Base-by-base conservation (phyloP, 352 stramenopile species). In the Phytophthora macrochlamydospora region DNA sequence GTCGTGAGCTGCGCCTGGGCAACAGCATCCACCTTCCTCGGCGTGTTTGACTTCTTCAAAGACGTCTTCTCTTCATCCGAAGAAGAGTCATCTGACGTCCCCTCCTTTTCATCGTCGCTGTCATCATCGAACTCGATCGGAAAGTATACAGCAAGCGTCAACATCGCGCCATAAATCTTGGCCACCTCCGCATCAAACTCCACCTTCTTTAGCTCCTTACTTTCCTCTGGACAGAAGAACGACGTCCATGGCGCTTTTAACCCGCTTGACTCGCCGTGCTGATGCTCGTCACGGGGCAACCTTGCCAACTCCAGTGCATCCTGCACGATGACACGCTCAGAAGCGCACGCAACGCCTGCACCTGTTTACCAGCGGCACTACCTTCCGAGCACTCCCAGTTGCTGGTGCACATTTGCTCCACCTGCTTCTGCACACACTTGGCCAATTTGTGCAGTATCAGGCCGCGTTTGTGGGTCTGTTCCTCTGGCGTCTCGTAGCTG, bases 81-180 rank as follows among this genome's bases (percentile, higher is more conserved):
- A 18, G 75, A 78, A 7, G 71, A 81, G 13, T 86, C 76, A n/a
- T 65, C 68, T 37, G 71, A 79, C 50, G 65, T 79, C 44, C 77
- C 67, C 50, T 79, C 76, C 28, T 64, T 65, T 24, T 66, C 70
- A 4, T 32, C 45, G 6, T 71, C 62, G 18, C 56, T 56, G n/a
- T 80, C 66, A 2, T 73, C 65, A 14, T 78, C 67, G 7, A 66
- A 62, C 7, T 70, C 59, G 31, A 91, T 65, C 0, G 83, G 83
- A 59, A 81, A 91, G 32, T 79, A 74, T 28, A 91, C 59, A 2
- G 76, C 78, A 51, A 91, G 67, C 30, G 75, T 58, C 28, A 87
- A 53, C 35, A 87, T 37, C 2, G 61, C 56, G 1, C 78, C 83
- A 51, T 80, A 87, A 8, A 89, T 65, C 56, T 81, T 79, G 37